phyloP scores from a whole-genome alignment of 768 basidiomycete species.

The Boletus rex-veris region DNA sequence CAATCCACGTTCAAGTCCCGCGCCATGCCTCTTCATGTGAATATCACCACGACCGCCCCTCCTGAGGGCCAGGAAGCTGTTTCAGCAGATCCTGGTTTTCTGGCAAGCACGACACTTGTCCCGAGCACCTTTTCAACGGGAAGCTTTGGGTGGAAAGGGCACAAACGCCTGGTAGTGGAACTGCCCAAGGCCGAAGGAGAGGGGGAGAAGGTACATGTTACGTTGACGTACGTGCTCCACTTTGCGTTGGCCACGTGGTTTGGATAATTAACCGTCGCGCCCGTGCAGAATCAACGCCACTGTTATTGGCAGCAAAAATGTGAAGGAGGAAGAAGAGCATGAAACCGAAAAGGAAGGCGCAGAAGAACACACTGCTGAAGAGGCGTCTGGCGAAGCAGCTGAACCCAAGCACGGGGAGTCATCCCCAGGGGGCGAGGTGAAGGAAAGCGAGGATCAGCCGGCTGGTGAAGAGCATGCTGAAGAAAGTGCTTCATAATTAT shows the following conservation, averaged over 20 bases:
- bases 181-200: conserved; percentile 49
- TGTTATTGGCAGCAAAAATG: conserved; percentile 65
- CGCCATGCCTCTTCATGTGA: conserved; percentile 67
- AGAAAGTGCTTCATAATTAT: conserved; percentile 14
- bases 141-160: conserved; percentile 84
- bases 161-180: conserved; percentile 63
- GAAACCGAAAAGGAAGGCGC: conserved; percentile 30
- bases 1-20: conserved; percentile 55
- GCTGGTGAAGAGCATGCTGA: conserved; percentile 17
- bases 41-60: conserved; percentile 61
- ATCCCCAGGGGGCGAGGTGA: conserved; percentile 18
- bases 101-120: conserved; percentile 52
- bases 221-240: conserved; percentile 57
- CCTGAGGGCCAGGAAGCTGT: conserved; percentile 30
- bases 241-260: background rate
- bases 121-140: conserved; percentile 68
- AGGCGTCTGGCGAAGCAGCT: conserved; percentile 23
- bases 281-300: conserved; percentile 68
- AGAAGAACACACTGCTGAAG: conserved; percentile 27
- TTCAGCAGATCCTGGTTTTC: conserved; percentile 54
- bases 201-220: conserved; percentile 66
- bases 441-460: conserved; percentile 21
- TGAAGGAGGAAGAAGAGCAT: conserved; percentile 37
- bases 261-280: background rate
- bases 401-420: conserved; percentile 26